Conservation (phyloP, 768 basidiomycete species). For the Sporobolomyces pararoseus region DNA sequence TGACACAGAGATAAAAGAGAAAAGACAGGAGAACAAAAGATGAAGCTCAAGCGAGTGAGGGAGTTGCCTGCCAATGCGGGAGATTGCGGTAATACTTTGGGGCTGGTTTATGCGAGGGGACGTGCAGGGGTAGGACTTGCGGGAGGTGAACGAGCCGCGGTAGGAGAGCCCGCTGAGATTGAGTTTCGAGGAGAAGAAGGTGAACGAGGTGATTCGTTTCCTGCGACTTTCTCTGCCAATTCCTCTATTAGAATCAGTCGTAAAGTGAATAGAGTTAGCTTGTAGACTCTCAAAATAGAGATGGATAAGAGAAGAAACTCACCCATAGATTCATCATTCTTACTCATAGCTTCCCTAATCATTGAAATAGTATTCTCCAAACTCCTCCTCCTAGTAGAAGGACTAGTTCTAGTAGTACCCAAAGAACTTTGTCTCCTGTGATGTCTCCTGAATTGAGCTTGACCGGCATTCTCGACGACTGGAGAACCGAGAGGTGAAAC, state of each 20-base stretch:
- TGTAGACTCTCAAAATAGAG: background rate
- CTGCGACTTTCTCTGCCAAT: slow-evolving; percentile 42
- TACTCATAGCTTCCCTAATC: slow-evolving; percentile 84
- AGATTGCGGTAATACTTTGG: no score
- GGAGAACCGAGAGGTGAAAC: slow-evolving; percentile 38
- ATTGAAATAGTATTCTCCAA: slow-evolving; percentile 93
- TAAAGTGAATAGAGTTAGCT: background rate
- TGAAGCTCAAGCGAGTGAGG: no score
- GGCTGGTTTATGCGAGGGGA: background rate
- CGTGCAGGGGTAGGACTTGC: slow-evolving; percentile 37
- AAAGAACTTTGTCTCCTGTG: slow-evolving; percentile 70
- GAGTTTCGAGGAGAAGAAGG: slow-evolving; percentile 39
- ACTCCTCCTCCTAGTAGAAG: slow-evolving; percentile 83
- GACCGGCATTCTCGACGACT: slow-evolving; percentile 24
- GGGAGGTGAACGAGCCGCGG: slow-evolving; percentile 20
- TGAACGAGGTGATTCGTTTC: slow-evolving; percentile 39
- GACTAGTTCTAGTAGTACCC: slow-evolving; percentile 92
- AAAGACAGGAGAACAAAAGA: no score
- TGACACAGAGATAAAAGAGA: no score
- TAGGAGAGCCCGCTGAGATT: slow-evolving; percentile 17
- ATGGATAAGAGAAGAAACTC: background rate
- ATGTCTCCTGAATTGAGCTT: slow-evolving; percentile 64
- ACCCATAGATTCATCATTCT: slow-evolving; percentile 43
- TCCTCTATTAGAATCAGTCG: no score
- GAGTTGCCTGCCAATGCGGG: no score